Base-by-base conservation (phyloP, 139 green algal species). In the Tetradesmus lagerheimii region DNA sequence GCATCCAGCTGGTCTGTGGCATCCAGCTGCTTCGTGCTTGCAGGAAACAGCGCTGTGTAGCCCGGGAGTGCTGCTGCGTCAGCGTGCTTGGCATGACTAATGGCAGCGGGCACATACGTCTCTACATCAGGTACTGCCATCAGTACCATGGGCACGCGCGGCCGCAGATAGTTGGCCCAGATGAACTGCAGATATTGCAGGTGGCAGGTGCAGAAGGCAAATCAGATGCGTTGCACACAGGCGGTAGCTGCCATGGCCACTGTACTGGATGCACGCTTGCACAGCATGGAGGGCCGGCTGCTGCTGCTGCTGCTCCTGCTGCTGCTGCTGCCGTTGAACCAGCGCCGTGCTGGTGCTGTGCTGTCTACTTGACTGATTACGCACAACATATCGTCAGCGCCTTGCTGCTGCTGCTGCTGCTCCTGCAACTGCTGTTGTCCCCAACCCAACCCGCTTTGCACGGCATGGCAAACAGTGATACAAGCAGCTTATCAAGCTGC, bases 81-180 rank as follows among this genome's bases (percentile, higher is more conserved):
- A 38, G 71, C 29, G 4, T 39, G 25, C 53, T 45, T 79, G 6
- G 75, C 86, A 64, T 90, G 76, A 25, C 12, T 77, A 12, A 90
- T 43, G 43, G 27, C 76, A 1, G 80, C 6, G n/a, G 53, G 77
- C 27, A 79, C 57, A 67, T 86, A 91, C 1, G 57, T 23, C 37
- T 71, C 35, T 8, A 91, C 87, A 37, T 91, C 87, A 0, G 38
- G 38, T 1, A 75, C 76, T 15, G 34, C 79, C 37, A 67, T 64
- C 1, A 91, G 57, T 29, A 86, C 87, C 87, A 91, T 85, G 11
- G 77, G 87, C 27, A 91, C 53, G 35, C 77, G 79, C 2, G 47
- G 2, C 20, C 87, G 57, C 53, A 91, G 78, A 78, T 87, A 71
- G 87, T 91, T 86, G 27, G 47, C 87, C 87, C 87, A 91, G 14